These are phyloP conservation scores for Auricularia auricula-judae DNA, from an alignment of 768 basidiomycete genomes.

Conservation along the genomic window DNA sequence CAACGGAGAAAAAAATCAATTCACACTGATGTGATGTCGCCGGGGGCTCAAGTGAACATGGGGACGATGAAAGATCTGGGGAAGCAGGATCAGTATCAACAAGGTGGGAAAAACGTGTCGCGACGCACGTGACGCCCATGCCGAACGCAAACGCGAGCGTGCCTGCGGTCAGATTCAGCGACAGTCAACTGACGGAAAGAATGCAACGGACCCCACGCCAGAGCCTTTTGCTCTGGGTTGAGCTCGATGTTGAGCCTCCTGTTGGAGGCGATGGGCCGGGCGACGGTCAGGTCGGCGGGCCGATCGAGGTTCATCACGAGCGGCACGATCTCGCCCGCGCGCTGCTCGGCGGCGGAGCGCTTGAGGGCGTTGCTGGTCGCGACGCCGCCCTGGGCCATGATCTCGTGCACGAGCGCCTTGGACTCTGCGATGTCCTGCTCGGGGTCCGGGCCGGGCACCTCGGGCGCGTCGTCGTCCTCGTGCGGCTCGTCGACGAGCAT, in stretches of 20 bases:
- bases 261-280: constrained; percentile 3
- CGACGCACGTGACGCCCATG: not conserved
- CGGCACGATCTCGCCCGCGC: constrained; percentile 6
- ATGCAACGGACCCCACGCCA: not conserved
- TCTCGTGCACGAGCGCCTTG: constrained; percentile 57
- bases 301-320: not conserved
- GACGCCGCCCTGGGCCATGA: constrained; percentile 50
- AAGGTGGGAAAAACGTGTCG: not conserved
- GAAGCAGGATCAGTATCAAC: not conserved
- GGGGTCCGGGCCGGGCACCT: constrained; percentile 48
- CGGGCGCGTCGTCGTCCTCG: constrained; percentile 37
- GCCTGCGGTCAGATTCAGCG: not conserved
- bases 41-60: not conserved
- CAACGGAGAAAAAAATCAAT: not conserved
- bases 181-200: not conserved
- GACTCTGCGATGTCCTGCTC: constrained; percentile 69
- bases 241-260: constrained; percentile 1
- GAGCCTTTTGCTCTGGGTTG: constrained; percentile 1
- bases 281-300: constrained; percentile 1
- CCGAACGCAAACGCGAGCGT: not conserved
- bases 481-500: constrained; percentile 44
- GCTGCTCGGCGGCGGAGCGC: constrained; percentile 7
- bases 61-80: not conserved
- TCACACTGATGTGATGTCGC: not conserved
- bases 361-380: constrained; percentile 9